A percentile compares a stretch with the other conserved stretches of the same genome.
phyloP scores from a whole-genome alignment of 1,284 basidiomycete genomes.

The Boletellus deceptivus region DNA sequence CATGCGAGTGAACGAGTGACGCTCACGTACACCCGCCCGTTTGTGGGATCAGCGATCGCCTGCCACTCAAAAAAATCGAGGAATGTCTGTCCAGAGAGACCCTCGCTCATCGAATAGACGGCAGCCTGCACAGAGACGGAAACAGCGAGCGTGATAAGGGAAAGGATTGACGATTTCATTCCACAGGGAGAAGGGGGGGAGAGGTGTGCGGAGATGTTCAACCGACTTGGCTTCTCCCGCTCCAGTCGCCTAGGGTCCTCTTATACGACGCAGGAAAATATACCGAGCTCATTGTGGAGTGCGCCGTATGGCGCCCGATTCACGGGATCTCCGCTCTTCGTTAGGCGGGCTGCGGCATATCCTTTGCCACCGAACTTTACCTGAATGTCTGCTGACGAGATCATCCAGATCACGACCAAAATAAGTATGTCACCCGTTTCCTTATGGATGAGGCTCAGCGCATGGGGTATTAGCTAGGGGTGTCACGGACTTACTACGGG shows the following conservation, averaged over 20 bases:
- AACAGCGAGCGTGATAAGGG: constrained; percentile 9
- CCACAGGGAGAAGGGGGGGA: neutral
- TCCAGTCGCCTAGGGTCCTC: neutral
- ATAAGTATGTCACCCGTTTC: neutral
- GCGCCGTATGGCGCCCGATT: neutral
- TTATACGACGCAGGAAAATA: constrained; percentile 11
- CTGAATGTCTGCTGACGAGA: neutral
- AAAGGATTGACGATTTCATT: constrained; percentile 10
- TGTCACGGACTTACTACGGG: neutral
- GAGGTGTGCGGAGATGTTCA: too few relatives aligned
- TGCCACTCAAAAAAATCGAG: constrained; percentile 43
- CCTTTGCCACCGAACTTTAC: constrained; percentile 7
- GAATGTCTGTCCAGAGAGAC: constrained; percentile 42
- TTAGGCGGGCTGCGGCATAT: neutral
- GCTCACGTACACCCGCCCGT: constrained; percentile 44
- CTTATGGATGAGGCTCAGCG: neutral
- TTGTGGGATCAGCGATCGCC: constrained; percentile 44
- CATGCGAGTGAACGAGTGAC: neutral
- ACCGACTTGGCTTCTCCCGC: neutral
- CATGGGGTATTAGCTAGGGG: neutral
- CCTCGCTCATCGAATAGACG: constrained; percentile 37
- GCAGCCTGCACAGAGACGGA: constrained; percentile 16
- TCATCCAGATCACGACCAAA: neutral
- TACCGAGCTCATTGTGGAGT: neutral
- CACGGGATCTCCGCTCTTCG: neutral